Evolutionary conservation across 148 eudicot species (phyloP).

Genomic region (Rhododendron mucronatum): DNA sequence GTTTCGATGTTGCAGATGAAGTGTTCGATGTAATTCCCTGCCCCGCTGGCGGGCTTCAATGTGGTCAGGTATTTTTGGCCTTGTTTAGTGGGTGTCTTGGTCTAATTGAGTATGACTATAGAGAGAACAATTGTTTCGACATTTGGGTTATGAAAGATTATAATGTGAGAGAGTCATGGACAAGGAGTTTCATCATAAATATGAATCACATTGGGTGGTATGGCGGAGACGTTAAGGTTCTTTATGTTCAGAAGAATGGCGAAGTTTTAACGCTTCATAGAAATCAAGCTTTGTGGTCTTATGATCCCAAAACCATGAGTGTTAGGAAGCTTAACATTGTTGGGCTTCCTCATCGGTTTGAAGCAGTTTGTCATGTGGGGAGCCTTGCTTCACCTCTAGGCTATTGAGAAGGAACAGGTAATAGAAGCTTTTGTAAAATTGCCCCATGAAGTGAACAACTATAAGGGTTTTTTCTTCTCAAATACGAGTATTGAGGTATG

Average conservation of each 20-base stretch:
- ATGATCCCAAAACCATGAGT: not conserved
- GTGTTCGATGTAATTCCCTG: not conserved
- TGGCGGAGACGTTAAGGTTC: too few species aligned
- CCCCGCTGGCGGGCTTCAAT: not conserved
- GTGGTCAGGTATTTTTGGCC: not conserved
- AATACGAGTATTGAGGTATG: too few species aligned
- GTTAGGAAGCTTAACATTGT: not conserved
- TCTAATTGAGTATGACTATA: not conserved
- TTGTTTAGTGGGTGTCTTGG: not conserved
- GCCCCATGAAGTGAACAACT: not conserved
- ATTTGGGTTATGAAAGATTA: constrained; percentile 2
- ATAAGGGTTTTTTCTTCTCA: too few species aligned
- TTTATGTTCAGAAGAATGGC: not conserved
- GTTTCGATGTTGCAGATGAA: not conserved
- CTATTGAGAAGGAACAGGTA: not conserved
- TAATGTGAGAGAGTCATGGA: not conserved
- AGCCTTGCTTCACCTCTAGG: not conserved
- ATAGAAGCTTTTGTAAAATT: not conserved
- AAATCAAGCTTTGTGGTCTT: not conserved
- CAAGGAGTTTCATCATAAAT: not conserved
- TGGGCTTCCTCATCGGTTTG: constrained; percentile 1
- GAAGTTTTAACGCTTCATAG: not conserved
- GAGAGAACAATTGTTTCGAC: too few species aligned
- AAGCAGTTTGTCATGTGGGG: not conserved
- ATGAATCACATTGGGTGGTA: not conserved